Evolutionary conservation across 2,329 filamentous ascomycete genomes (phyloP).

Genomic region (Neonectria ditissima): DNA sequence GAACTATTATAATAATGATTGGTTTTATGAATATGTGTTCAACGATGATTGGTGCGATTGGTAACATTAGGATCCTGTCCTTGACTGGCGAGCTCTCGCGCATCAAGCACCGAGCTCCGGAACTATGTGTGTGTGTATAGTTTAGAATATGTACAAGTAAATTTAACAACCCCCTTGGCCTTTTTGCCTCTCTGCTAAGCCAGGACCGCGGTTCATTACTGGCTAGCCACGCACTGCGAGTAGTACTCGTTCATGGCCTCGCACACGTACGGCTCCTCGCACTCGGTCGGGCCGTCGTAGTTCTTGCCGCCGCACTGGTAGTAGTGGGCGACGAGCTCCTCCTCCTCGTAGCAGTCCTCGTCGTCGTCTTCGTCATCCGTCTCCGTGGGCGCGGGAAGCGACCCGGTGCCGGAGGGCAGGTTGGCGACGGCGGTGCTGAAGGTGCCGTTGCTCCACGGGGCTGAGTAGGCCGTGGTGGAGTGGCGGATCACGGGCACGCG

Average conservation of each 20-base stretch:
- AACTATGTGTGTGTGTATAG: constrained; percentile 21
- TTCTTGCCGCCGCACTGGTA: constrained; percentile 40
- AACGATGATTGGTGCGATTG: neutral
- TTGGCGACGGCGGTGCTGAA: constrained; percentile 11
- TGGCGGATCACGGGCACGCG: constrained; percentile 39
- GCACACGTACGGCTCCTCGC: constrained; percentile 37
- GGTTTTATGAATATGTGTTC: neutral
- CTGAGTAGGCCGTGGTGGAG: constrained; percentile 33
- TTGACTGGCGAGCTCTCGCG: constrained; percentile 20
- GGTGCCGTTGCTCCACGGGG: constrained; percentile 39
- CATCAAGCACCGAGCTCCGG: constrained; percentile 32
- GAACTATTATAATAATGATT: neutral
- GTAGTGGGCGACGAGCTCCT: constrained; percentile 28
- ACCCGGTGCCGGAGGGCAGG: constrained; percentile 29
- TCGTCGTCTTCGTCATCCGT: constrained; percentile 22
- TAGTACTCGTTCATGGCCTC: constrained; percentile 37
- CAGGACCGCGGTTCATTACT: neutral
- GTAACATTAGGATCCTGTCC: constrained; percentile 25
- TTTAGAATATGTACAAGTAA: constrained; percentile 32
- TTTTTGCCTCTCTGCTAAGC: neutral
- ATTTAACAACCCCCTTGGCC: constrained; percentile 19
- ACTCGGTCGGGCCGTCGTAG: constrained; percentile 37
- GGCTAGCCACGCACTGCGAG: constrained; percentile 35
- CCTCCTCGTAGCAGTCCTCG: constrained; percentile 6
- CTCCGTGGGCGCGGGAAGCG: constrained; percentile 20